Conservation (phyloP, 1,139 yeast genomes). For the Suhomyces anneliseae region DNA sequence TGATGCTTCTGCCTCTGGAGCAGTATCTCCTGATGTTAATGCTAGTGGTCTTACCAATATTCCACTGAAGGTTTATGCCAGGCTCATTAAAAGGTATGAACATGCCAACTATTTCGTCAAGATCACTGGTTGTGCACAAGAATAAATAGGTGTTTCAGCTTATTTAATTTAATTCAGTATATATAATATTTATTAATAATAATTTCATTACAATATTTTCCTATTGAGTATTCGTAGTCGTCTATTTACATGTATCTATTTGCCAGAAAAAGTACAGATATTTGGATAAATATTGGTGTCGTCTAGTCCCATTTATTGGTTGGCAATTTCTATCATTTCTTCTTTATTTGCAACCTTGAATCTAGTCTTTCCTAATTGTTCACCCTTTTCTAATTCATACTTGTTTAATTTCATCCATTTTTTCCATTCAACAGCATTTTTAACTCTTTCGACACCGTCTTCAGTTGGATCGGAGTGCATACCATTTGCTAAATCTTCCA, state of each 20-base stretch:
- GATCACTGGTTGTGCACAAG: constrained; percentile 33
- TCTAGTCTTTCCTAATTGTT: constrained; percentile 50
- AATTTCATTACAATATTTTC: too few species aligned
- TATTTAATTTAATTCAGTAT: too few species aligned
- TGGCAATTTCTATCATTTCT: constrained; percentile 43
- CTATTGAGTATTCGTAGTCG: too few species aligned
- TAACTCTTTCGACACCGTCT: constrained; percentile 13
- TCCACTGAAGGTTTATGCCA: not conserved
- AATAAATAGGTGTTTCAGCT: not conserved
- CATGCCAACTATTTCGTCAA: constrained; percentile 36
- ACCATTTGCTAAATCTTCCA: constrained; percentile 49
- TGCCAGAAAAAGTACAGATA: too few species aligned
- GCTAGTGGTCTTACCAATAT: not conserved
- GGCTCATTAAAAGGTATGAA: constrained; percentile 27
- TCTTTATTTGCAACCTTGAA: constrained; percentile 52
- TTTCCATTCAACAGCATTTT: constrained; percentile 54
- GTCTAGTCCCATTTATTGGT: not conserved
- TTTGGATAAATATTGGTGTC: too few species aligned
- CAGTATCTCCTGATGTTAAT: not conserved
- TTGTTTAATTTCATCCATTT: constrained; percentile 68
- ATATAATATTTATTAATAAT: too few species aligned
- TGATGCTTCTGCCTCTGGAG: not conserved
- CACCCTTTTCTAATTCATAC: constrained; percentile 54
- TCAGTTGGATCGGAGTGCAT: constrained; percentile 32
- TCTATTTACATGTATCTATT: too few species aligned